These are phyloP conservation scores for Neurospora discreta DNA, from an alignment of 495 filamentous ascomycete genomes.

Conservation along the genomic window DNA sequence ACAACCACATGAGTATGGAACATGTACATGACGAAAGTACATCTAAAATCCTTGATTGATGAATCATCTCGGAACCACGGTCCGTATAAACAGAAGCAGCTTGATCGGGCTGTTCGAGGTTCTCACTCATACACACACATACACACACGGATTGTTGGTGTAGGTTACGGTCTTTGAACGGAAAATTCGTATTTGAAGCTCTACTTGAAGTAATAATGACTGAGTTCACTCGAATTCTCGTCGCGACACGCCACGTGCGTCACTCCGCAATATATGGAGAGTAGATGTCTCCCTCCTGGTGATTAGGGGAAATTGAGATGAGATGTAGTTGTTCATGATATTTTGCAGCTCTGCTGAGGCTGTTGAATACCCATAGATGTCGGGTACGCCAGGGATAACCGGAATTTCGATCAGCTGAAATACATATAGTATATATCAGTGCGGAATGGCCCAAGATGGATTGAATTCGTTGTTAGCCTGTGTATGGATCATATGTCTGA, in stretches of 20 bases:
- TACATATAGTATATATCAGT: neutral
- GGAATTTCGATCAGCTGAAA: neutral
- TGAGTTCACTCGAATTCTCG: neutral
- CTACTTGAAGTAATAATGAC: neutral
- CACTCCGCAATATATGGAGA: neutral
- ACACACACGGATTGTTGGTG: too few species aligned
- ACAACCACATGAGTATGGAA: neutral
- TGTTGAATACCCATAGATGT: neutral
- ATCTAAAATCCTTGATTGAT: neutral
- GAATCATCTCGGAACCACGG: neutral
- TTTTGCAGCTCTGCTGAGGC: neutral
- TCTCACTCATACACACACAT: too few species aligned
- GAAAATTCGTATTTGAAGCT: neutral
- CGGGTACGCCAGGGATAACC: neutral
- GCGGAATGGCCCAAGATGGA: neutral
- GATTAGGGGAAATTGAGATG: neutral
- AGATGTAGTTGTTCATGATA: neutral
- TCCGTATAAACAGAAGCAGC: neutral
- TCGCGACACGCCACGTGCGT: neutral
- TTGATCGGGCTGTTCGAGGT: too few species aligned
- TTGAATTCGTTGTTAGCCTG: neutral
- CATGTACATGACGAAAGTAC: neutral
- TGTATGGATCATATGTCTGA: neutral
- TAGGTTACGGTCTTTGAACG: too few species aligned
- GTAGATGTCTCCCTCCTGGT: neutral